Evolutionary conservation across 768 basidiomycete genomes (phyloP).

Genomic region (Rhodotorula toruloides): DNA sequence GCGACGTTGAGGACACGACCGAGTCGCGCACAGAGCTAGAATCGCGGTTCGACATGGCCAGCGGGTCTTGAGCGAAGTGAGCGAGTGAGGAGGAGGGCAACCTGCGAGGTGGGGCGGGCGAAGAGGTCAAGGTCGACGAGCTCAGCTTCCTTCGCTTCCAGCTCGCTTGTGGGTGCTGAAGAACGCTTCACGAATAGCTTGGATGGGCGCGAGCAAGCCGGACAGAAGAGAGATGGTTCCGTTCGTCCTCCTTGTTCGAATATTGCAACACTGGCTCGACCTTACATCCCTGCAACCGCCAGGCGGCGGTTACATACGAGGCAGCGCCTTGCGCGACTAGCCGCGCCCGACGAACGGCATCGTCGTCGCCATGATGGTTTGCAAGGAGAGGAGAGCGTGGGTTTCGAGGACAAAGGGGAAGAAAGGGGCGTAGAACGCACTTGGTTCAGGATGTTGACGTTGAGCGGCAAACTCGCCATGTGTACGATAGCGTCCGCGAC

Average conservation of each 20-base stretch:
- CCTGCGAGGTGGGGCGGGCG: background rate
- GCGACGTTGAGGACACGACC: slow-evolving; percentile 12
- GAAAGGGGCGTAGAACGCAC: background rate
- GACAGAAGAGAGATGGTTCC: too few species aligned
- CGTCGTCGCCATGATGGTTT: slow-evolving; percentile 49
- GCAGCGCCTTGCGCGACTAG: too few species aligned
- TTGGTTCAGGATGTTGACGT: slow-evolving; percentile 62
- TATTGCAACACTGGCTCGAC: too few species aligned
- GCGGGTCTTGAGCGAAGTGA: background rate
- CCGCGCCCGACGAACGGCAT: slow-evolving; percentile 55
- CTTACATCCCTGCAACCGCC: background rate
- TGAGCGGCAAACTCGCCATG: slow-evolving; percentile 62
- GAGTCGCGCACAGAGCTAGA: slow-evolving; percentile 24
- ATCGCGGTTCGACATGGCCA: slow-evolving; percentile 25
- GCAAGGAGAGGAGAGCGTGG: background rate
- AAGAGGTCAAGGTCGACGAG: background rate
- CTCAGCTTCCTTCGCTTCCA: background rate
- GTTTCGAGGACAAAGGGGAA: background rate
- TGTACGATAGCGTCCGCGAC: slow-evolving; percentile 68
- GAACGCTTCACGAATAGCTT: too few species aligned
- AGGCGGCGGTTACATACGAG: too few species aligned
- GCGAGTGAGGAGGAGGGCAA: background rate
- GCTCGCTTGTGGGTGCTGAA: background rate
- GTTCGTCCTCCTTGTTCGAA: too few species aligned
- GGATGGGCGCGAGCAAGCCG: too few species aligned